Evolutionary conservation across 1,139 yeast genomes (phyloP).

Genomic region (Suhomyces yuchorum): DNA sequence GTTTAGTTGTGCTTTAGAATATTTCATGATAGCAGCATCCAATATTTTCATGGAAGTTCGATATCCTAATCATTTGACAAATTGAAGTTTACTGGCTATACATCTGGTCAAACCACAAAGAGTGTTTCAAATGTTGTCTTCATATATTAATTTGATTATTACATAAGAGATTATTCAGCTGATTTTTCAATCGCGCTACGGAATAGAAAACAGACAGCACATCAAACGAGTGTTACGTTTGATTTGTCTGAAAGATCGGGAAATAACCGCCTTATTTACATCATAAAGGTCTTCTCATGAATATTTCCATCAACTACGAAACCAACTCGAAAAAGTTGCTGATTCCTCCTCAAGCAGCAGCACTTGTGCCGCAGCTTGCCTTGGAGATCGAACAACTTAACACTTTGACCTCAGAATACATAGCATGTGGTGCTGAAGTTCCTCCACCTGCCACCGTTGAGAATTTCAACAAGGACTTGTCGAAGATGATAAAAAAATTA

Average conservation of each 20-base stretch:
- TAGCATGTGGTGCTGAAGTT: constrained; percentile 62
- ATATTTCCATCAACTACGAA: constrained; percentile 30
- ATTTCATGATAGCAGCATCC: too few relatives aligned
- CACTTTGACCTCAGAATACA: constrained; percentile 58
- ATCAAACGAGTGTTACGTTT: not conserved
- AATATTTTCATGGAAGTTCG: too few relatives aligned
- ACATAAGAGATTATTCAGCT: constrained; percentile 4
- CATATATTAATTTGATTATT: too few relatives aligned
- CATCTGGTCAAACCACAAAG: too few relatives aligned
- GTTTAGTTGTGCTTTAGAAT: too few relatives aligned
- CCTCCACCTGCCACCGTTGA: constrained; percentile 66
- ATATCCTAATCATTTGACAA: too few relatives aligned
- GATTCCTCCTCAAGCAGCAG: constrained; percentile 27
- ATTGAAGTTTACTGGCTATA: too few relatives aligned
- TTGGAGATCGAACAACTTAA: constrained; percentile 66
- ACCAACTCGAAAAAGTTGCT: constrained; percentile 32
- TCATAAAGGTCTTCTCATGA: constrained; percentile 19
- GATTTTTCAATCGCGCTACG: not conserved
- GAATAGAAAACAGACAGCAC: constrained; percentile 1
- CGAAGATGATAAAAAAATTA: constrained; percentile 69
- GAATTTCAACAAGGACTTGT: constrained; percentile 56
- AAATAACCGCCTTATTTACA: not conserved
- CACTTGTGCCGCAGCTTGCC: constrained; percentile 32
- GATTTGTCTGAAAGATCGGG: not conserved
- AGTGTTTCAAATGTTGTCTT: too few relatives aligned